Base-by-base conservation (phyloP, 2,329 filamentous ascomycete genomes). In the Corynespora cassiicola region DNA sequence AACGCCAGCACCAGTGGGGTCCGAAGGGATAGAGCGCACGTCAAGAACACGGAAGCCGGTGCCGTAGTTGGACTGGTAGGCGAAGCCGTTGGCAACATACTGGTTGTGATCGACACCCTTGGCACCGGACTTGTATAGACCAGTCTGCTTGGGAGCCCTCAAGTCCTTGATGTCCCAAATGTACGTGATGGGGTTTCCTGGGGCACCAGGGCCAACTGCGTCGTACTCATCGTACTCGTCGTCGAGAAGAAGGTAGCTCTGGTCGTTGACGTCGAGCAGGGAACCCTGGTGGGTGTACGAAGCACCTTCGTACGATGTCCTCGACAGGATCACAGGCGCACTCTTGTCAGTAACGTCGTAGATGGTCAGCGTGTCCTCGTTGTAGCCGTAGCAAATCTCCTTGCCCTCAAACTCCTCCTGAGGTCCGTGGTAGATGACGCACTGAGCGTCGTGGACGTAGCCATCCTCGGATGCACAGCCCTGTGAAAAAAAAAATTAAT, bases 361-460 rank as follows among this genome's bases (percentile, higher is more conserved):
- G 36, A 79, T 77, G 20, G 75, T 77, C 23, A 78, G 55, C 3
- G 73, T 72, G 50, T 78, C 75, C 49, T 79, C 77, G 61, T 80
- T 80, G 69, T 78, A 80, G 22, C 75, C 75, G 52, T 78, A 79
- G 71, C 78, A 81, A 52, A 81, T 78, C 36, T 81, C 76, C 2
- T 64, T 68, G 16, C 73, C 76, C 3, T 63, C 57, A 56, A 75
- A 81, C 16, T 68, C 52, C 16, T 59, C 62, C 42, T 80, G 74
- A 1, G 78, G 77, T 1, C 79, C 78, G 6, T 69, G 71, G 64
- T 79, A 80, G 42, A 76, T 72, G 24, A 84, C 65, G 57, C 80
- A 83, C 61, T 84, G 79, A 2, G 80, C 80, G 50, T 83, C 80
- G 58, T 84, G 80, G 10, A 82, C 79, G 56, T 84, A 83, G 23